Evolutionary conservation across 2,329 filamentous ascomycete genomes (phyloP).

Genomic region (Botrytis fragariae): DNA sequence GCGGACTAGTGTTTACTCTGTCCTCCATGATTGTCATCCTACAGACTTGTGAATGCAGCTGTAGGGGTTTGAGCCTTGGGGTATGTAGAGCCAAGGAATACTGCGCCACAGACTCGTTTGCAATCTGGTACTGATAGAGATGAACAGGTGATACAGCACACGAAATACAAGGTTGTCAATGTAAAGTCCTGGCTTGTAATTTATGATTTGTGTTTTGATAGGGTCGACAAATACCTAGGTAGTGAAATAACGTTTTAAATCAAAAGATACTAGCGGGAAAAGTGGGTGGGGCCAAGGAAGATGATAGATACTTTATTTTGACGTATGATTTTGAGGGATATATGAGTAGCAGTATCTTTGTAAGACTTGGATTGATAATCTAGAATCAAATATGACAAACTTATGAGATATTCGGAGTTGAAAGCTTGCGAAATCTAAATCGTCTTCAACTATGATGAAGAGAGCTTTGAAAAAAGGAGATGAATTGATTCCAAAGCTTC

Average conservation of each 20-base stretch:
- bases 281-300: background rate
- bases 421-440: background rate
- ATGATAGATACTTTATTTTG: background rate
- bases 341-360: background rate
- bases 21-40: background rate
- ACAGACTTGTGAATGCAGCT: background rate
- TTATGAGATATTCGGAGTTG: background rate
- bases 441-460: background rate
- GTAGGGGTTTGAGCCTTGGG: background rate
- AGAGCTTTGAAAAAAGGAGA: background rate
- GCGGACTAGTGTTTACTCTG: background rate
- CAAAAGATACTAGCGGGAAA: background rate
- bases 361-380: background rate
- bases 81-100: constrained; percentile 8
- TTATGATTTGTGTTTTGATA: background rate
- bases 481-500: no score
- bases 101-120: constrained; percentile 7
- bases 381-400: background rate
- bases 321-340: background rate
- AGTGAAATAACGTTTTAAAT: background rate
- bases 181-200: background rate
- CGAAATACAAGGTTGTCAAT: background rate
- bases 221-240: background rate
- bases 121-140: background rate
- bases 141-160: background rate